Conservation (phyloP, 1,284 basidiomycete genomes). For the Papiliotrema flavescens region DNA sequence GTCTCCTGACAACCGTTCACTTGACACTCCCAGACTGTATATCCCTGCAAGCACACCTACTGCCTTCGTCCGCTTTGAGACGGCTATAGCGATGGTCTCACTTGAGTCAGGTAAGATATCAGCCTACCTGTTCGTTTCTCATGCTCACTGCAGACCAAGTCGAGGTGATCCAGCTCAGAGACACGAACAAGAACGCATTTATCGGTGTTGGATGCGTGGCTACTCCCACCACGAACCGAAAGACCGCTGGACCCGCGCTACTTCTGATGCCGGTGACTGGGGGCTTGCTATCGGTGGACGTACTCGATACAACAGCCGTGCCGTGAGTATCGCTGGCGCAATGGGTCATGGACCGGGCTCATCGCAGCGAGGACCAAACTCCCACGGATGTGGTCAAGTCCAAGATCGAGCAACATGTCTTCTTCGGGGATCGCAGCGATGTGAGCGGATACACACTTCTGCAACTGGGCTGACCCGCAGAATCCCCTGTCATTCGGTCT, state of each 20-base stretch:
- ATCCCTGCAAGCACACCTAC: constrained; percentile 33
- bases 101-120: constrained; percentile 22
- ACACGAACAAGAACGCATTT: constrained; percentile 40
- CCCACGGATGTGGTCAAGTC: constrained; percentile 49
- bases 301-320: constrained; percentile 9
- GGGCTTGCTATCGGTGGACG: constrained; percentile 41
- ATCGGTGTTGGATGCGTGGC: constrained; percentile 30
- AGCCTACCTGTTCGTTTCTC: not conserved
- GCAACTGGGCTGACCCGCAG: constrained; percentile 10
- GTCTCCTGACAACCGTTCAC: constrained; percentile 45
- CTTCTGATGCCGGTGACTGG: constrained; percentile 37
- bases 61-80: constrained; percentile 48
- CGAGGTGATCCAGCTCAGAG: constrained; percentile 40
- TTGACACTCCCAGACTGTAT: constrained; percentile 44
- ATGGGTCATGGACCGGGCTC: too few relatives aligned
- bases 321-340: too few relatives aligned
- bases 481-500: constrained; percentile 56
- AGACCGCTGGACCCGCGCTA: constrained; percentile 18
- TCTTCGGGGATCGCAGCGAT: constrained; percentile 52
- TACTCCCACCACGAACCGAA: not conserved
- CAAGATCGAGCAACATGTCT: constrained; percentile 56
- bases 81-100: constrained; percentile 44
- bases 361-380: constrained; percentile 3
- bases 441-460: constrained; percentile 9
- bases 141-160: constrained; percentile 28